Conservation (phyloP, 805 yeast species). For the Blastobotrys peoriensis region DNA sequence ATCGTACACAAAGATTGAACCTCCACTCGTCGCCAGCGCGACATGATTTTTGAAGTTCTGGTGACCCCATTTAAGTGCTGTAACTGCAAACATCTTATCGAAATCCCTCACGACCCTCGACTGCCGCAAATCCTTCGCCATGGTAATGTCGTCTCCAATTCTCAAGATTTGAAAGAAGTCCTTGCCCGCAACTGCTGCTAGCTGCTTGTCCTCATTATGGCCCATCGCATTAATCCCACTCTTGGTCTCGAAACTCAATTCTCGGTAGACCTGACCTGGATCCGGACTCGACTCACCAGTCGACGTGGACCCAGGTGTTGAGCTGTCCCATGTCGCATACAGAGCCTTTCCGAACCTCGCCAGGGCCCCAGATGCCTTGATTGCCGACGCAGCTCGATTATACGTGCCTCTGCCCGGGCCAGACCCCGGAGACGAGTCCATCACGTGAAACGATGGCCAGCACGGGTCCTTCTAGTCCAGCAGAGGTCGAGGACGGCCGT, state of each 20-base stretch:
- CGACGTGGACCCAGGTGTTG: neutral
- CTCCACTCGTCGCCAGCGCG: conserved; percentile 29
- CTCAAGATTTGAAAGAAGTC: conserved; percentile 22
- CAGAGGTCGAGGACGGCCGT: too few species aligned
- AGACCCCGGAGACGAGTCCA: neutral
- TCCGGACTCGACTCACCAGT: neutral
- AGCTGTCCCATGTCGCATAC: conserved; percentile 12
- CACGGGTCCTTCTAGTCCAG: too few species aligned
- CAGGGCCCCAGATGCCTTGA: conserved; percentile 18
- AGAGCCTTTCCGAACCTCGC: conserved; percentile 24
- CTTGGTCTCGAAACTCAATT: conserved; percentile 11
- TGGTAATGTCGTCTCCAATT: conserved; percentile 6
- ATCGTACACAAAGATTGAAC: conserved; percentile 29
- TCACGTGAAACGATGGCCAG: too few species aligned
- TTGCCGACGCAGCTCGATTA: conserved; percentile 17
- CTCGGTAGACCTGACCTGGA: neutral
- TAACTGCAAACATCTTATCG: conserved; percentile 26
- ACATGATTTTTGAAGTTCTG: conserved; percentile 16
- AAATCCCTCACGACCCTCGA: conserved; percentile 18
- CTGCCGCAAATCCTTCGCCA: conserved; percentile 13
- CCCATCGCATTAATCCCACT: conserved; percentile 28
- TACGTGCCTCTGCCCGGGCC: too few species aligned
- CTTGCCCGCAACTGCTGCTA: conserved; percentile 27
- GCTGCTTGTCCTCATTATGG: conserved; percentile 18
- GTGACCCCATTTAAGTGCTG: conserved; percentile 31